These are phyloP conservation scores for Sporothrix pallida DNA, from an alignment of 2,329 filamentous ascomycete species.

Conservation along the genomic window DNA sequence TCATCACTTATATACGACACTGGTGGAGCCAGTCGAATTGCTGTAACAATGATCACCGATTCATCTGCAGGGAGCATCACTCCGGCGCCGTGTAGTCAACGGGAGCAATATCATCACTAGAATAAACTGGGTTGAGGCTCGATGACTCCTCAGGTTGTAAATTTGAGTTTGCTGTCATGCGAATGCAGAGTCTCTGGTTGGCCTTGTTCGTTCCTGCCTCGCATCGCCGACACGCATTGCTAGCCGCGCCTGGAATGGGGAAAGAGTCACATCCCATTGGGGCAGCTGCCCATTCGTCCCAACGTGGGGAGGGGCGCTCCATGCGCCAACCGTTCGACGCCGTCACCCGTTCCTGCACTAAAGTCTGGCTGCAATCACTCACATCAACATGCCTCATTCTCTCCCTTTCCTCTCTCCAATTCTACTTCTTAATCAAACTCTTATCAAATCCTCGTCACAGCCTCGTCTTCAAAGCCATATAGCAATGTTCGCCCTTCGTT, in stretches of 20 bases:
- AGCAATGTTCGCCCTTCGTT: conserved; percentile 15
- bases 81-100: too few species aligned
- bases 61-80: conserved; percentile 9
- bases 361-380: conserved; percentile 11
- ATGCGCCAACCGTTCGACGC: neutral
- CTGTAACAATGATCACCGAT: neutral
- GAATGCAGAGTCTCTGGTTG: neutral
- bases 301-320: conserved; percentile 5
- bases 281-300: neutral
- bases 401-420: neutral
- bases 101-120: too few species aligned
- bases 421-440: neutral
- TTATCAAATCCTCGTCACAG: neutral
- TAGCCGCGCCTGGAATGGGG: conserved; percentile 14
- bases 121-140: neutral
- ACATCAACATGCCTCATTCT: conserved; percentile 3
- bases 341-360: neutral
- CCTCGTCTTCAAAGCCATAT: neutral
- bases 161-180: neutral
- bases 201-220: conserved; percentile 14
- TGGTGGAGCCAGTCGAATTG: neutral
- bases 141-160: neutral
- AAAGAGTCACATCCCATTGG: conserved; percentile 30
- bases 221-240: conserved; percentile 4
- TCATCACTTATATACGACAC: neutral